These are phyloP conservation scores for Linum usitatissimum DNA, from an alignment of 345 rosid species.

Conservation along the genomic window DNA sequence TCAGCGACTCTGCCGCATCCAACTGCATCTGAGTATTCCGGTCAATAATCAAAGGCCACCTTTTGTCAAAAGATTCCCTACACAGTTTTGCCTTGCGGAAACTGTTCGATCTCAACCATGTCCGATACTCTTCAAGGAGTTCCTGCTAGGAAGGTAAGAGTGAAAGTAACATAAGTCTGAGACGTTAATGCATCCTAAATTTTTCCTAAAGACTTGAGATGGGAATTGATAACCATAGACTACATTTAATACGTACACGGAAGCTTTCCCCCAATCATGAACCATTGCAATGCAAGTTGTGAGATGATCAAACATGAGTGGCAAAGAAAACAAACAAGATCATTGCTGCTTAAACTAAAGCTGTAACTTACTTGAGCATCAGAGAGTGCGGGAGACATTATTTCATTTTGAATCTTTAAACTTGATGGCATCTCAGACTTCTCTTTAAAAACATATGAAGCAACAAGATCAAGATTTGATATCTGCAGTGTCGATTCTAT, in stretches of 20 bases:
- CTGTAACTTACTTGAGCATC: constrained; percentile 55
- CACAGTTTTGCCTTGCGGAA: constrained; percentile 48
- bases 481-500: constrained; percentile 63
- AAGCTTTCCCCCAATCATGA: neutral
- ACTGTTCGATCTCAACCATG: constrained; percentile 65
- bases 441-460: constrained; percentile 45
- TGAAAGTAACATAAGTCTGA: neutral
- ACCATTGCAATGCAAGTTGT: constrained; percentile 5
- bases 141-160: constrained; percentile 26
- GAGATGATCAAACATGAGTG: neutral
- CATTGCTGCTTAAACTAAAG: constrained; percentile 1
- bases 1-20: constrained; percentile 39
- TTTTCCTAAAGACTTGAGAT: neutral
- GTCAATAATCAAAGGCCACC: constrained; percentile 47
- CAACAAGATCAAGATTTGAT: constrained; percentile 70
- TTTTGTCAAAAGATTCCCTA: constrained; percentile 60
- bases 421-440: constrained; percentile 45
- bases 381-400: constrained; percentile 63
- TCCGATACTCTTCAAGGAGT: constrained; percentile 51
- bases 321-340: neutral
- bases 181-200: neutral
- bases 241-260: no score
- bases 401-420: constrained; percentile 52
- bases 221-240: neutral
- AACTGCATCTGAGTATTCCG: constrained; percentile 26